A percentile compares a stretch with the other conserved stretches of the same genome.
Conservation (phyloP, 1,284 basidiomycete species). For the Apiotrichum veenhuisii region DNA sequence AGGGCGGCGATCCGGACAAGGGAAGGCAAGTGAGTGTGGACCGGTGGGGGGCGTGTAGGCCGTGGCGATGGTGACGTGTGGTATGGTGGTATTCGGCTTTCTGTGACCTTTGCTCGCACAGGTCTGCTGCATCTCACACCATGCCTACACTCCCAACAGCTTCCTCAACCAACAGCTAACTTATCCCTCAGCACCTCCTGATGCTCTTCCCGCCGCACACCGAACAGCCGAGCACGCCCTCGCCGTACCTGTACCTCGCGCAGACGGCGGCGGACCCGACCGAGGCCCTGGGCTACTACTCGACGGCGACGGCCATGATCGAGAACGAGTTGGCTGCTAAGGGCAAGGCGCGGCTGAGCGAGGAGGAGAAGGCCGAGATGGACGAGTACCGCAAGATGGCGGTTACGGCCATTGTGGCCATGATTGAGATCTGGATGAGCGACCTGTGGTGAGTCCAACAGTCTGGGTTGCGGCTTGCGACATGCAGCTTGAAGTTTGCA, state of each 20-base stretch:
- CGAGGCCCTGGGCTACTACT: constrained; percentile 72
- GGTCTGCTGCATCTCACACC: too few relatives aligned
- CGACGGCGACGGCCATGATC: constrained; percentile 72
- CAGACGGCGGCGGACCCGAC: constrained; percentile 72
- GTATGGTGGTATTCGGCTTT: too few relatives aligned
- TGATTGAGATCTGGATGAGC: constrained; percentile 96
- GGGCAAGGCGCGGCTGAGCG: constrained; percentile 51
- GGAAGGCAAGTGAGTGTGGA: constrained; percentile 62
- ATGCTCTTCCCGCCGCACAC: constrained; percentile 59
- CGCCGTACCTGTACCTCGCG: constrained; percentile 84
- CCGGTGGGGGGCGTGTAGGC: neutral
- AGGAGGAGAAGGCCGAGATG: constrained; percentile 57
- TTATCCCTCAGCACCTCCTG: constrained; percentile 36
- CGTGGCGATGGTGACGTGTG: neutral
- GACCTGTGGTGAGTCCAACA: constrained; percentile 71
- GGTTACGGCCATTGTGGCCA: constrained; percentile 78
- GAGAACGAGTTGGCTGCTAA: constrained; percentile 55
- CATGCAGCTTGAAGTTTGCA: neutral
- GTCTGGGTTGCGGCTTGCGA: too few relatives aligned
- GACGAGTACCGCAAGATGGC: constrained; percentile 67
- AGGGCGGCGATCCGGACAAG: constrained; percentile 68
- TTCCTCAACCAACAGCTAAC: too few relatives aligned
- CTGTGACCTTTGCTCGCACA: too few relatives aligned
- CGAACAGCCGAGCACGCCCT: constrained; percentile 60
- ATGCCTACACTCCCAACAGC: too few relatives aligned